Conservation (phyloP, 2,329 filamentous ascomycete species). For the Beauveria medogensis region DNA sequence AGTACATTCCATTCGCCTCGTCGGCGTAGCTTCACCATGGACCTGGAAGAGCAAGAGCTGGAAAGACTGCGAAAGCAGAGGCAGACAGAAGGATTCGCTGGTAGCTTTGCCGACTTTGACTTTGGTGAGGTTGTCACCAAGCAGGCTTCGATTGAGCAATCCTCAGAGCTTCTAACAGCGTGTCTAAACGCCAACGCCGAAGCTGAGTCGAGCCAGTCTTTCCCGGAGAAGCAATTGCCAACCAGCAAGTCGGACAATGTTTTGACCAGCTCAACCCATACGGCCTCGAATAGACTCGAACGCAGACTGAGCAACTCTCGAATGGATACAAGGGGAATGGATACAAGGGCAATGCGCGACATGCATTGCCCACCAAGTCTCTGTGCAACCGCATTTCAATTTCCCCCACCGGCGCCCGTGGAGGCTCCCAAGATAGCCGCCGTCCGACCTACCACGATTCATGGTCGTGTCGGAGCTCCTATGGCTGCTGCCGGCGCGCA, state of each 20-base stretch:
- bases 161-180: not conserved
- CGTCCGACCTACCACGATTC: slow-evolving; percentile 1
- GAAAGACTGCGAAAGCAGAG: slow-evolving; percentile 16
- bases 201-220: not conserved
- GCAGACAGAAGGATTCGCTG: slow-evolving; percentile 26
- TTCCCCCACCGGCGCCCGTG: not conserved
- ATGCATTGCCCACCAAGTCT: not conserved
- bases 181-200: not conserved
- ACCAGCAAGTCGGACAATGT: not conserved
- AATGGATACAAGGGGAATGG: not conserved
- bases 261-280: not conserved
- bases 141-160: slow-evolving; percentile 10
- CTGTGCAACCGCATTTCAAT: not conserved
- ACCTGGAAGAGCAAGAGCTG: slow-evolving; percentile 31
- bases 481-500: not conserved
- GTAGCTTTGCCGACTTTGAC: slow-evolving; percentile 31
- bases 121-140: slow-evolving; percentile 26
- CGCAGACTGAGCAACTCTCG: not conserved
- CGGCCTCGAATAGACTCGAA: not conserved
- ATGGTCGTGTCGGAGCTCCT: not conserved
- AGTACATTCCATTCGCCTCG: slow-evolving; percentile 37
- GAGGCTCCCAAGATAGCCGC: not conserved
- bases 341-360: not conserved
- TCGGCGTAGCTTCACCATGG: slow-evolving; percentile 41
- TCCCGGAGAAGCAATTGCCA: not conserved